Evolutionary conservation across 805 yeast species (phyloP), one percentile per base, ranked within the genome.

Genomic region (Kodamaea kakaduensis): DNA sequence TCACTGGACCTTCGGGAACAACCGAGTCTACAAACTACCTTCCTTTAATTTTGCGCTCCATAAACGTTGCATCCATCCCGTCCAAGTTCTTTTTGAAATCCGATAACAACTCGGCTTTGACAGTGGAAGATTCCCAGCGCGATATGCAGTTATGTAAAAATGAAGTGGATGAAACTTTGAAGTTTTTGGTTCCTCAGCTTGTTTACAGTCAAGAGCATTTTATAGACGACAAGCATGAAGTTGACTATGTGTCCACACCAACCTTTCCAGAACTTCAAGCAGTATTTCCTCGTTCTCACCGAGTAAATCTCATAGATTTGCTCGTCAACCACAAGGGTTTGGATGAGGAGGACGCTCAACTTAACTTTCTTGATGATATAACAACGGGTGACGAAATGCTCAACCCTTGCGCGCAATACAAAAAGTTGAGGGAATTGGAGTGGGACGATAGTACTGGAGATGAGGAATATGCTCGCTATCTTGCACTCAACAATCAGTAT

Each of bases 41-140:
- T 21, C 89, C 88, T 1, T 76, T 84, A 56, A 64, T 84, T 8
- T 55, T 84, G 17, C 60, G 89, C 40, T 75, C 79, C 26, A 73
- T 81, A 40, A 80, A 85, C 13, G 63, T 80, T 0, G 64, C 71
- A 28, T 71, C 84, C 0, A 76, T 84, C 8, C 90, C 94, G 0
- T 61, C 67, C 10, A 47, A 52, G 9, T 77, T 78, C 42, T 56
- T 72, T 25, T 41, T 59, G 9, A 59, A 64, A 13, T 66, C 59
- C 36, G 39, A 47, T 9, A 42, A 44, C 17, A 61, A 50, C 28
- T 61, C 61, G 41, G 51, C 50, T 24, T 57, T 64, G 41, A 59
- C 53, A 33, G 66, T 59, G 27, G 59, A 54, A 7, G 54, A 47
- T n/a, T 26, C 17, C 17, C 19, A 26, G 4, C 18, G 3, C 9